Evolutionary conservation across 164 flowering plant species (phyloP).

Genomic region (Vitis rupestris): DNA sequence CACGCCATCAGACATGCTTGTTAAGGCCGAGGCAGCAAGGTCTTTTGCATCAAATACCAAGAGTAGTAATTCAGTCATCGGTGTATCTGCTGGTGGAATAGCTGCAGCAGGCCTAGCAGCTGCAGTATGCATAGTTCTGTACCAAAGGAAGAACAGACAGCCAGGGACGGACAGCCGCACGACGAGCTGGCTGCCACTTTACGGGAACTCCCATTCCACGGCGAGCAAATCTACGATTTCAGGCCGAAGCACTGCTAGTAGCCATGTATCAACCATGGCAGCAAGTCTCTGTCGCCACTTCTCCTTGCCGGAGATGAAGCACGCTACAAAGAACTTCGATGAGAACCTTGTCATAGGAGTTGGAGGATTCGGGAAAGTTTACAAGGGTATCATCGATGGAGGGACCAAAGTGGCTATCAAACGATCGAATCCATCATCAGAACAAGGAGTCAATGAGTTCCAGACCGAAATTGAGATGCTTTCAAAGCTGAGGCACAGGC

Average conservation of each 20-base stretch:
- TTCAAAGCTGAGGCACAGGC: constrained; percentile 66
- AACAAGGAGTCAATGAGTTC: constrained; percentile 65
- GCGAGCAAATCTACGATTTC: constrained; percentile 40
- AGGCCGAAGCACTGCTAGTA: constrained; percentile 32
- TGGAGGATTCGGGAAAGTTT: constrained; percentile 74
- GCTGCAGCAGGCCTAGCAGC: constrained; percentile 49
- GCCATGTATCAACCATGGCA: constrained; percentile 31
- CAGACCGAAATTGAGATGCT: constrained; percentile 61
- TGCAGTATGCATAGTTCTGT: constrained; percentile 25
- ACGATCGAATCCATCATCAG: constrained; percentile 46
- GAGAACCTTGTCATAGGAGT: constrained; percentile 58
- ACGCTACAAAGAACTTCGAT: constrained; percentile 48
- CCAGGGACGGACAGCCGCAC: constrained; percentile 9
- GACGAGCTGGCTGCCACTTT: constrained; percentile 45
- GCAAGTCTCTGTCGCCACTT: constrained; percentile 47
- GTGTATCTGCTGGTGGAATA: constrained; percentile 53
- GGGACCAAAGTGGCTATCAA: constrained; percentile 50
- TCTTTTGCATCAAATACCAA: background rate
- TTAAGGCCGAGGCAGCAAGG: constrained; percentile 1
- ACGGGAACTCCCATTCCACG: constrained; percentile 31
- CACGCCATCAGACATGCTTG: constrained; percentile 22
- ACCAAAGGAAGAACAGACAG: constrained; percentile 16
- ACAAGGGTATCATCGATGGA: constrained; percentile 51
- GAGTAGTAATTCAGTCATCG: constrained; percentile 7
- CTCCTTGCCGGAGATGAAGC: constrained; percentile 45